Base-by-base conservation (phyloP, 2,329 filamentous ascomycete genomes). In the Alternaria burnsii region DNA sequence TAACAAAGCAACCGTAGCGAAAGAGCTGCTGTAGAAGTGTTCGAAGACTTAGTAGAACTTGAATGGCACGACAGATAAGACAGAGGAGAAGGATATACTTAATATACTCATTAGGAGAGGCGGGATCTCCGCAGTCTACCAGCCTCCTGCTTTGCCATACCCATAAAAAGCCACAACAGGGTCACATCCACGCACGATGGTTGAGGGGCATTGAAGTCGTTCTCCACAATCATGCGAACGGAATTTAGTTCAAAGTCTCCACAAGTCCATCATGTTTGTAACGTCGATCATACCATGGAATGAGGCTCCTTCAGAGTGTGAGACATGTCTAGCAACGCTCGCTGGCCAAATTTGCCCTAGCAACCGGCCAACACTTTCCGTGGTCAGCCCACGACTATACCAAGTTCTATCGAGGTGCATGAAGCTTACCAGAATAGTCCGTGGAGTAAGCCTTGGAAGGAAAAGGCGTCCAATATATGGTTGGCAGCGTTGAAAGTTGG, bases 1-100 rank as follows among this genome's bases (percentile, higher is more conserved):
- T 63, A 50, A 68, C 62, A 75, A 62, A 67, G 71, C 66, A 76
- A 76, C 76, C 75, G 72, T 78, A 78, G 71, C 75, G 76, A 77
- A 71, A 67, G 76, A 78, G 76, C 71, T 77, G 66, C 72, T 67
- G 62, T 71, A 66, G 26, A 34, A 26, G 20, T 34, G 26, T 24
- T 34, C 38, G 20, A 42, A 34, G 46, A 28, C 50, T 50, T 26
- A 28, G 32, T 56, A 11, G 26, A 40, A 20, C 32, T 51, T 34
- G 44, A 26, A 38, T 42, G 32, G 30, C 41, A 55, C 41, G 41
- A 52, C 34, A 52, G 14, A 59, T 55, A 51, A 59, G 46, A 63
- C 22, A 52, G 36, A 58, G 66, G 66, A 66, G 67, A 54, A 54
- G 61, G 63, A 40, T 34, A 55, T 67, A 54, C 66, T 52, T 70